phyloP scores from a whole-genome alignment of 345 rosid species.

The Boechera retrofracta region DNA sequence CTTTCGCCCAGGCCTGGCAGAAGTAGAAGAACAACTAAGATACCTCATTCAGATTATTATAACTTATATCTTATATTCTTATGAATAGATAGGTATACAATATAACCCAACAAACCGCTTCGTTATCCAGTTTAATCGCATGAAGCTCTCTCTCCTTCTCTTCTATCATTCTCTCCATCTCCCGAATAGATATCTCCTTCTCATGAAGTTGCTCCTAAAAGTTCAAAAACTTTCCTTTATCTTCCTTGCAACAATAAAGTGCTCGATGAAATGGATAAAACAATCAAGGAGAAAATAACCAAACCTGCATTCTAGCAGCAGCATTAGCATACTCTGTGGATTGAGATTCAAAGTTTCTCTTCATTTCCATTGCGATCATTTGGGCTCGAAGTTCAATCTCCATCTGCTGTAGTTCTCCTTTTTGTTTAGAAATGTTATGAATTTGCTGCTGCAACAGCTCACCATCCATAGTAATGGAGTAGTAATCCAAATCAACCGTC shows the following conservation, averaged over 20 bases:
- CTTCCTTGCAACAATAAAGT: background rate
- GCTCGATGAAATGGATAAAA: background rate
- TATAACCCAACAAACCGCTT: slow-evolving; percentile 65
- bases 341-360: slow-evolving; percentile 61
- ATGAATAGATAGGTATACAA: background rate
- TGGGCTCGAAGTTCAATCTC: slow-evolving; percentile 90
- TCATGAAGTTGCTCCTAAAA: slow-evolving; percentile 82
- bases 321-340: slow-evolving; percentile 69
- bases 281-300: slow-evolving; percentile 1
- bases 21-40: slow-evolving; percentile 41
- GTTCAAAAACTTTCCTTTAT: slow-evolving; percentile 20
- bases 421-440: slow-evolving; percentile 59
- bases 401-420: slow-evolving; percentile 73
- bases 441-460: slow-evolving; percentile 72
- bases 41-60: slow-evolving; percentile 6
- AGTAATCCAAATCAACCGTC: slow-evolving; percentile 63
- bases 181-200: slow-evolving; percentile 63
- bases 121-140: slow-evolving; percentile 80
- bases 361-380: slow-evolving; percentile 65
- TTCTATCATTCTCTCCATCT: slow-evolving; percentile 78
- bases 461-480: slow-evolving; percentile 60
- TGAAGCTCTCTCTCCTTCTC: slow-evolving; percentile 86
- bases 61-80: background rate
- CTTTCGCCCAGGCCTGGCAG: slow-evolving; percentile 94
- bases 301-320: slow-evolving; percentile 72